Evolutionary conservation across 192 early-diverging fungal species (phyloP).

Genomic region (Gaertneriomyces sp.): DNA sequence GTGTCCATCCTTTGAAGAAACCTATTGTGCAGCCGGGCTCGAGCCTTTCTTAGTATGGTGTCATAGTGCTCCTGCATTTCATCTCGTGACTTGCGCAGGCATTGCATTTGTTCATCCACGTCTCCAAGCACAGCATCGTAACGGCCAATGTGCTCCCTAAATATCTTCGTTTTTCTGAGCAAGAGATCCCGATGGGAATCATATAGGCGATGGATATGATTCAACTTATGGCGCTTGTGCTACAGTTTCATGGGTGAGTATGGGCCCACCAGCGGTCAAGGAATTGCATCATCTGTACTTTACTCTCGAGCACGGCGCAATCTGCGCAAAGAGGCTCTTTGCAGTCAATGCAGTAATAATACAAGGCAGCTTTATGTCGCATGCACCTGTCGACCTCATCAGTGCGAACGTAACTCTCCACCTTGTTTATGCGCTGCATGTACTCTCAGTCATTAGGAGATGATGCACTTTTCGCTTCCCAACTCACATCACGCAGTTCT

Average conservation of each 20-base stretch:
- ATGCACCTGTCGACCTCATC: constrained; percentile 12
- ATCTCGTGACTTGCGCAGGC: no score
- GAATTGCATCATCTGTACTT: constrained; percentile 13
- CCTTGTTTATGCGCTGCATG: no score
- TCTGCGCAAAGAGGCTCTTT: constrained; percentile 42
- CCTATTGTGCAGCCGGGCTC: no score
- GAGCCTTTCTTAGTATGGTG: no score
- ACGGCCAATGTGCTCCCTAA: background rate
- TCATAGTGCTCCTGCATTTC: no score
- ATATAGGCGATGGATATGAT: constrained; percentile 30
- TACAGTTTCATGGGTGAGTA: constrained; percentile 11
- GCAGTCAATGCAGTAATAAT: constrained; percentile 48
- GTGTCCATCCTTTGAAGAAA: no score
- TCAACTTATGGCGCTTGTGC: constrained; percentile 33
- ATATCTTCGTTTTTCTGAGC: background rate
- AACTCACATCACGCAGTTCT: constrained; percentile 37
- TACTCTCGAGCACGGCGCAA: constrained; percentile 41
- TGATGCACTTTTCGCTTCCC: background rate
- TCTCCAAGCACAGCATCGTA: constrained; percentile 7
- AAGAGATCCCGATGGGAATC: constrained; percentile 8
- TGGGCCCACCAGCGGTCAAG: background rate
- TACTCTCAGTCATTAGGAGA: no score
- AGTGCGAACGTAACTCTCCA: no score
- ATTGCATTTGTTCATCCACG: no score
- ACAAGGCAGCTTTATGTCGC: constrained; percentile 30